phyloP scores from a whole-genome alignment of 2,329 filamentous ascomycete genomes.

The Colletotrichum sp. region DNA sequence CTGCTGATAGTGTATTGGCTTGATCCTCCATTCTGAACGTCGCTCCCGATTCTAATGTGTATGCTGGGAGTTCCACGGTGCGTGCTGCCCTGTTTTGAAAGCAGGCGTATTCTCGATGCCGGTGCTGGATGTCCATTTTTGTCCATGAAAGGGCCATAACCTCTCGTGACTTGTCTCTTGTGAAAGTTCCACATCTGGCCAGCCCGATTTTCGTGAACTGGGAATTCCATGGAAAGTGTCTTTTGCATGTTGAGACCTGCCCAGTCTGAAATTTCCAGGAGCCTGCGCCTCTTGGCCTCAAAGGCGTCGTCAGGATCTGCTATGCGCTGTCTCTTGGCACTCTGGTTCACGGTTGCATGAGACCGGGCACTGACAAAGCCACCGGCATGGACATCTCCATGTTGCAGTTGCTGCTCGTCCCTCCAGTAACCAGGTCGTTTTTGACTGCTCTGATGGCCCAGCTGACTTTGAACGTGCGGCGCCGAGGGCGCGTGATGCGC shows the following conservation, averaged over 20 bases:
- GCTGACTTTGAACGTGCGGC: conserved; percentile 19
- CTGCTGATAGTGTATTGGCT: background rate
- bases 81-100: background rate
- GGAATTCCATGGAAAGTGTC: conserved; percentile 21
- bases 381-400: background rate
- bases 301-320: background rate
- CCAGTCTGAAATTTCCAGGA: conserved; percentile 28
- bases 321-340: background rate
- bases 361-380: background rate
- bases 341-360: background rate
- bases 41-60: conserved; percentile 19
- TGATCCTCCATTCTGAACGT: background rate
- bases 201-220: background rate
- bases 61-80: background rate
- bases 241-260: conserved; percentile 36
- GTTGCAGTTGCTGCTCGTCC: background rate
- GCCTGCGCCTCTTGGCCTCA: conserved; percentile 18
- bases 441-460: conserved; percentile 20
- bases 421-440: background rate
- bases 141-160: background rate
- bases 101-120: background rate
- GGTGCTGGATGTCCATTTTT: background rate
- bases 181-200: conserved; percentile 16
- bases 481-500: background rate
- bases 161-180: background rate